Base-by-base conservation (phyloP, 495 filamentous ascomycete species). In the Trichoderma erinaceum region DNA sequence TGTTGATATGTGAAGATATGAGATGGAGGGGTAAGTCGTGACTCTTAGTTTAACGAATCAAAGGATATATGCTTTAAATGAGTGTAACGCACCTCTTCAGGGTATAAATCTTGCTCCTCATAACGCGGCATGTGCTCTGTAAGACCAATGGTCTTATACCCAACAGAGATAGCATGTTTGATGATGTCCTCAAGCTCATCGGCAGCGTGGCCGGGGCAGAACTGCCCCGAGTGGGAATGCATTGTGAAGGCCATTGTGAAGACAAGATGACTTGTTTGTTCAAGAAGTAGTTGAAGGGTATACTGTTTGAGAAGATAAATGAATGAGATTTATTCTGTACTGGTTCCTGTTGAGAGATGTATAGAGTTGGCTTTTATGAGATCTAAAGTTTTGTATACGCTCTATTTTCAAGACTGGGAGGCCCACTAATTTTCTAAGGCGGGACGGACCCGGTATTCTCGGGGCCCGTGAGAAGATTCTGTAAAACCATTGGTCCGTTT, bases 61-160 rank as follows among this genome's bases (percentile, higher is more conserved):
- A 27, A 18, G 27, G 32, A 65, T 46, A 35, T 18, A 29, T 32
- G 64, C 6, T 21, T 65, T 11, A 23, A 43, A 56, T 4, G 21
- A 18, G n/a, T 32, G 10, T 18, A 29, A 65, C 64, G 67, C 52
- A 94, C 92, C 82, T 99, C 95, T 81, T 97, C 94, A 0, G 96
- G 96, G 72, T 97, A 97, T 56, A 95, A 82, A 78, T 98, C 95
- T 67, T 85, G 81, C 67, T 84, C 72, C 10, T 82, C 76, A 50
- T 84, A 85, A 68, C 94, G 90, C 13, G 92, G 92, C 88, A 98
- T 97, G 78, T 99, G 96, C 81, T 99, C 95, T n/a, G 95, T 97
- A 66, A 98, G 78, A 48, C 90, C 92, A 73, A 97, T 92, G 69
- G 88, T 86, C 67, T 86, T 82, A 85, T 96, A 94, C 67, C 90